These are phyloP conservation scores for Xylariaceae sp. DNA, from an alignment of 2,329 filamentous ascomycete species.

Conservation along the genomic window DNA sequence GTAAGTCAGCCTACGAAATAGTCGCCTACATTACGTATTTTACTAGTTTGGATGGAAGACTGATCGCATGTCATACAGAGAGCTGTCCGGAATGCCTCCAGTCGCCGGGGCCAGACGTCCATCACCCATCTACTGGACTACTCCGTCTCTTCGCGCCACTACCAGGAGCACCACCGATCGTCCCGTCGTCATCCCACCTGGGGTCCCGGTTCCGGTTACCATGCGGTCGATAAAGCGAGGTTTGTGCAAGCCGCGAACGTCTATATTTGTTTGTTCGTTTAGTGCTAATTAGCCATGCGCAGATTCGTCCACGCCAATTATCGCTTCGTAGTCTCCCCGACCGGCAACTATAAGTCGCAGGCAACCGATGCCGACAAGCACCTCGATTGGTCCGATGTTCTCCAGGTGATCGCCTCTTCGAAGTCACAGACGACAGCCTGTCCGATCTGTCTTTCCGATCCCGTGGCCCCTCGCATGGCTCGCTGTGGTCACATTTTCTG, in stretches of 20 bases:
- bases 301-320: slow-evolving; percentile 95
- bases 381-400: slow-evolving; percentile 82
- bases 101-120: slow-evolving; percentile 85
- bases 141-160: slow-evolving; percentile 68
- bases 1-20: slow-evolving; percentile 34
- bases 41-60: background rate
- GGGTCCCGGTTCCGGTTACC: slow-evolving; percentile 83
- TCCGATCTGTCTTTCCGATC: slow-evolving; percentile 89
- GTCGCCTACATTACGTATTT: background rate
- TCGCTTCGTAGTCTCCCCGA: slow-evolving; percentile 86
- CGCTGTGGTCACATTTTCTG: slow-evolving; percentile 98
- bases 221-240: slow-evolving; percentile 84
- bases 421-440: slow-evolving; percentile 85
- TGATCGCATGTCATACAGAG: slow-evolving; percentile 29
- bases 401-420: slow-evolving; percentile 86
- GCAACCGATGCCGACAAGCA: slow-evolving; percentile 82
- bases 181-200: slow-evolving; percentile 70
- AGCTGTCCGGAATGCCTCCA: slow-evolving; percentile 52
- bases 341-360: slow-evolving; percentile 72
- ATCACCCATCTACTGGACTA: slow-evolving; percentile 98
- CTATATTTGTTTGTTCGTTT: background rate
- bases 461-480: slow-evolving; percentile 92
- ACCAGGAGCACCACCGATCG: slow-evolving; percentile 49
- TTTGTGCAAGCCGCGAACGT: slow-evolving; percentile 35
- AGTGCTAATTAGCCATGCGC: slow-evolving; percentile 1